Evolutionary conservation across 2,329 filamentous ascomycete species (phyloP), one percentile per base, ranked within the genome.

Genomic region (Colletotrichum aenigma): DNA sequence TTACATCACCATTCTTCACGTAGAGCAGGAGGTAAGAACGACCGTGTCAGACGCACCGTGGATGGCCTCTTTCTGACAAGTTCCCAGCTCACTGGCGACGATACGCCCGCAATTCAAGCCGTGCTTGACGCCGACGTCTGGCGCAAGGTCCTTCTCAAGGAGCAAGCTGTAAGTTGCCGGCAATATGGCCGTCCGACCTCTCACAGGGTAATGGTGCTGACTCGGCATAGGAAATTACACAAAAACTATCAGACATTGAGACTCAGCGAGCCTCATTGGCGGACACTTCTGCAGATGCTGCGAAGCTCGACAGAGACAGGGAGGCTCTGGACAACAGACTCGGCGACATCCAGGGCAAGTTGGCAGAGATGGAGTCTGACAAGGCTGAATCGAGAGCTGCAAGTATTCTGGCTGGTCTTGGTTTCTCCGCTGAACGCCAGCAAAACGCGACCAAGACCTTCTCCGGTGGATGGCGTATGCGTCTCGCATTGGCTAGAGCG

Each of bases 381-480:
- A 98, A 98, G 87, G 97, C 97, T 74, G 97, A 99, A 83, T 94
- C 97, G 78, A 91, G 97, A 82, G 97, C 97, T 62, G 97, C 97
- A 66, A 98, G 95, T 85, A 99, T 99, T 82, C 90, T 99, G 69
- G 96, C 97, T 75, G 97, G 97, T 91, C 93, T 99, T 74, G 97
- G 97, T 80, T 99, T 99, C 91, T 98, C 97, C 0, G 85, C 95
- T 24, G 97, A 98, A 85, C 91, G 96, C 78, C 97, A 99, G 83
- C 94, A 98, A 80, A 96, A 91, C 83, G 94, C 97, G 18, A 99
- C 97, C 70, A 98, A 95, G 89, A 98, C 96, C 7, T 99, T 99
- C 87, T 99, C 97, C 69, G 97, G 97, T 90, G 97, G 97, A 94
- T 99, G 97, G 97, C 93, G 97, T 86, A 99, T 99, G 97, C 94